Percentiles rank a stretch among this genome's conserved stretches.
phyloP scores from a whole-genome alignment of 768 basidiomycete species.

The Cystofilobasidium ferigula region DNA sequence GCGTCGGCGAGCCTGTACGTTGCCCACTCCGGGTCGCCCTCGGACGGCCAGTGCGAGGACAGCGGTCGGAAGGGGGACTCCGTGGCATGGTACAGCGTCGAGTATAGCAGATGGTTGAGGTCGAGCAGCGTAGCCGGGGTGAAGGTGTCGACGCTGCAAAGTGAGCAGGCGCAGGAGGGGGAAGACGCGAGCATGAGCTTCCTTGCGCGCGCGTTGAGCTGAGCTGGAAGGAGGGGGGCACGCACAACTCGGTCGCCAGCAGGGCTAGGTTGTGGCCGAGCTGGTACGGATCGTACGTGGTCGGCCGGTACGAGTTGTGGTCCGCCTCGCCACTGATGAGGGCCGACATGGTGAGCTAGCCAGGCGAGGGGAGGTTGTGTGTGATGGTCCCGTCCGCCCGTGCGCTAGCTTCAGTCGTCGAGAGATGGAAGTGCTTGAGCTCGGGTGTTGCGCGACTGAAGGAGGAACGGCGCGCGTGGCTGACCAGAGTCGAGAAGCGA shows the following conservation, averaged over 20 bases:
- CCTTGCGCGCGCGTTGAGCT: background rate
- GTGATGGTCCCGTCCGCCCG: too few species aligned
- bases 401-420: too few species aligned
- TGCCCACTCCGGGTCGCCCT: background rate
- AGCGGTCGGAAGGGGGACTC: background rate
- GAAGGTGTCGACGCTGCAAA: background rate
- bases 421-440: too few species aligned
- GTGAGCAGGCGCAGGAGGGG: background rate
- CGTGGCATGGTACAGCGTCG: background rate
- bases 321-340: too few species aligned
- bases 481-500: too few species aligned
- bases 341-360: too few species aligned
- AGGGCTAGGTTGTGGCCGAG: background rate
- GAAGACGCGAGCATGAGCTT: background rate
- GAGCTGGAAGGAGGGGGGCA: background rate
- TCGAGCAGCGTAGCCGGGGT: background rate
- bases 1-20: conserved; percentile 7
- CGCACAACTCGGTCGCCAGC: background rate
- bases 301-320: too few species aligned
- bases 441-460: too few species aligned
- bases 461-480: too few species aligned
- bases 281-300: background rate
- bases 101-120: background rate
- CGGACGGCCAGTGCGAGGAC: background rate
- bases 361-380: too few species aligned